Evolutionary conservation across 257 asterid genomes (phyloP), one percentile per base, ranked within the genome.

Genomic region (Catharanthus roseus): DNA sequence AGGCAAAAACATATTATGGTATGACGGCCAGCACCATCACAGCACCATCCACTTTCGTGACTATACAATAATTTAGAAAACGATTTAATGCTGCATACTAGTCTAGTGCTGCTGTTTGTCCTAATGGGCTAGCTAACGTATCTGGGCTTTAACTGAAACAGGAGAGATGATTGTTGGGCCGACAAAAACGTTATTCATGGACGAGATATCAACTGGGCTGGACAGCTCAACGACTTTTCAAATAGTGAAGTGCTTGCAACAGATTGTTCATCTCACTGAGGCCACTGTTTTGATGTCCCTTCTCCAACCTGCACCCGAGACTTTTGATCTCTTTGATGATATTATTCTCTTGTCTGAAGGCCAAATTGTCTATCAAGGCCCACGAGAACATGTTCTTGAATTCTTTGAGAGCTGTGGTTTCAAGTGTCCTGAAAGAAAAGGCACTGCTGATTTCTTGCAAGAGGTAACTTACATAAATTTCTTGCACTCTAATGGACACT

Each of bases 161-260:
- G 96, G 96, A 41, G 96, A 89, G 78, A 89, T 89, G 85, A 80
- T 87, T 49, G 95, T 89, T 53, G 95, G 96, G 60, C 95, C 92
- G 71, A 82, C 90, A 10, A 87, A 80, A 77, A 81, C 89, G 23
- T 65, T 87, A 12, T 86, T 87, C 34, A 87, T 89, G 96, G 96
- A 89, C 47, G 96, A 89, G 77, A 89, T 89, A 70, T 87, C 95
- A 6, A 89, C 95, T 0, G 96, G 96, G 9, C 82, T 89, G 51
- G 96, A 89, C 80, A 89, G 95, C 76, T 87, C 96, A 12, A 89
- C 96, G 6, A 86, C 96, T 38, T 86, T 77, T 80, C 95, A 89
- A 72, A 83, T 89, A 47, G 87, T 89, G 41, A 87, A 86, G 57
- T 87, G 92, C 28, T 70, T 89, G 78, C 89, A 86, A 44, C 92